Evolutionary conservation across 2,329 filamentous ascomycete species (phyloP), one percentile per base, ranked within the genome.

Genomic region (Apiospora aurea): DNA sequence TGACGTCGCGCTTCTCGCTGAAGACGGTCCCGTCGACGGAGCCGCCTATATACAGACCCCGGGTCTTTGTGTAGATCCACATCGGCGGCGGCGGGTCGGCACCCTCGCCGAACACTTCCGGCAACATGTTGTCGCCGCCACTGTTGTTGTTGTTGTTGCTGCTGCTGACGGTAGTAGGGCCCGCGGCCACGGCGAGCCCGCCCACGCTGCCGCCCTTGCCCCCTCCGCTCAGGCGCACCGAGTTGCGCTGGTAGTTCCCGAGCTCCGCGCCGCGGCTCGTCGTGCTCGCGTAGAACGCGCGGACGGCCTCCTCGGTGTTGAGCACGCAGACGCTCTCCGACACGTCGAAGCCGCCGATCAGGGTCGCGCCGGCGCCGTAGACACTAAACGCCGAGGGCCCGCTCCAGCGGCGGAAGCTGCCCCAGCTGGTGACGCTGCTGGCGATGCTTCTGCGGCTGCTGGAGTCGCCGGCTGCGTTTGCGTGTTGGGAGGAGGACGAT

Each of bases 341-440:
- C 24, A 53, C 51, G 51, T 53, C 51, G 51, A 53, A 53, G 13
- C 51, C 51, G 24, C 51, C 51, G 24, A 53, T 29, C 51, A 53
- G 51, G 11, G 51, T 26, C 24, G 51, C 51, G 24, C 51, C 51
- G 24, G 51, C 51, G 51, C 51, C 51, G 24, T 53, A 53, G 1
- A 53, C 51, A 13, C 24, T 53, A 13, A 53, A 53, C 0, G 51
- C 51, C 51, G 51, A 53, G 51, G 49, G 51, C 0, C 51, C 51
- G 13, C 24, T 53, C 51, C 51, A 53, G 14, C 24, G 24, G 11
- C 24, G 11, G n/a, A 53, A 29, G 10, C 24, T 43, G 41, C 41
- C 41, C 41, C 41, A 43, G 41, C 41, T 43, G 8, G 41, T 43
- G 41, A 43, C 24, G 13, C 49, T 53, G 13, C 24, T 53, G 24